Base-by-base conservation (phyloP, 208 protist species). In the Crithidia acanthocephali region DNA sequence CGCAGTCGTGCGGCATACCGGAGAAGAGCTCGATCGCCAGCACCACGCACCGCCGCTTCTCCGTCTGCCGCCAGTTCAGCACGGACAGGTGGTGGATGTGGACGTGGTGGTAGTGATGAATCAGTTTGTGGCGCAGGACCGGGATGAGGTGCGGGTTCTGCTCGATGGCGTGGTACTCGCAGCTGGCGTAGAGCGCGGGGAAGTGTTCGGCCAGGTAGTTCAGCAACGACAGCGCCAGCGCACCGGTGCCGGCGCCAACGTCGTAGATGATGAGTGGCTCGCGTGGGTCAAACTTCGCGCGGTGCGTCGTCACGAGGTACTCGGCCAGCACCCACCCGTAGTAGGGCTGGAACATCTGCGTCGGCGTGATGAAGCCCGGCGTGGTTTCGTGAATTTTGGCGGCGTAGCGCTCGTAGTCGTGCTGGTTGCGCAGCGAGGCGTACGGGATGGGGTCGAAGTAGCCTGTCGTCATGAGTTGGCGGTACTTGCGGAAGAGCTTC, bases 221-320 rank as follows among this genome's bases (percentile, higher is more conserved):
- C 27, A 97, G 76, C 22, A 97, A 51, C 35, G 80, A 88, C 28
- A 86, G 58, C 27, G 88, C 86, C 37, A 95, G 82, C 3, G 92
- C 88, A 20, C 92, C 92, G 30, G 87, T 94, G 51, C 92, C 92
- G 52, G 88, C 90, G 10, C 92, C 92, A 37, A 97, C 74, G 65
- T 97, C 92, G 77, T 97, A 97, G 30, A 97, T 82, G 27, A 95
- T 72, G 35, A 97, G 84, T 13, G 92, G 92, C 71, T 94, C 91
- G 3, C 88, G 84, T 15, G 88, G 87, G 59, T 95, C 88, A 69
- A 94, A 93, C 80, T 95, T 95, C 13, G 81, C 80, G 40, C 88
- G 77, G 72, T 85, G 67, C 20, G 85, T 89, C n/a, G 86, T 90
- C 4, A 95, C 80, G 13, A 97, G 61, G 71, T 97, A 95, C 61